Percentiles rank a stretch among this genome's conserved stretches.
Conservation (phyloP, 2,329 filamentous ascomycete species). For the Claviceps spartinae region DNA sequence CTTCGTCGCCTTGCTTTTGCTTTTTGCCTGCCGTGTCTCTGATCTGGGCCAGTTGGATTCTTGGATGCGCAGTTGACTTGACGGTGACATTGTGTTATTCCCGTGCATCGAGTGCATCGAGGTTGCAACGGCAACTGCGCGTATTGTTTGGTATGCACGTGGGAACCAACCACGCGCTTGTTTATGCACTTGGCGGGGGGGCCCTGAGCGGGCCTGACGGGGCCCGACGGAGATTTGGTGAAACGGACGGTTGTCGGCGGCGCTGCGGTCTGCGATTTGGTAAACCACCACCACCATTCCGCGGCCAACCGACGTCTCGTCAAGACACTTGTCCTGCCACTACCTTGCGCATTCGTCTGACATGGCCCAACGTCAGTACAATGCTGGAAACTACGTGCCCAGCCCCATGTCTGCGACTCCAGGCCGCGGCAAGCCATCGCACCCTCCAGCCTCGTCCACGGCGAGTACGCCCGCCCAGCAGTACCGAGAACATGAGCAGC, state of each 20-base stretch:
- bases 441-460: slow-evolving; percentile 3
- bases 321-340: slow-evolving; percentile 4
- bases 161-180: no score
- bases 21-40: no score
- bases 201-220: no score
- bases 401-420: slow-evolving; percentile 11
- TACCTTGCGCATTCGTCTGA: slow-evolving; percentile 2
- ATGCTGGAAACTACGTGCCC: slow-evolving; percentile 8
- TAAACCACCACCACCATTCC: slow-evolving; percentile 13
- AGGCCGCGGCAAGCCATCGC: slow-evolving; percentile 3
- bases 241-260: not conserved
- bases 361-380: slow-evolving; percentile 12
- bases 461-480: slow-evolving; percentile 3
- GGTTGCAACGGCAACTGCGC: no score
- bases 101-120: no score
- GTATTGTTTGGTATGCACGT: no score
- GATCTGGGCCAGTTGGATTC: no score
- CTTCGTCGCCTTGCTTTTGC: no score
- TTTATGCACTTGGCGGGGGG: no score
- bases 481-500: slow-evolving; percentile 7
- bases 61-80: no score
- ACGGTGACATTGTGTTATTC: no score
- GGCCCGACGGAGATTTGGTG: no score
- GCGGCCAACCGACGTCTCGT: slow-evolving; percentile 19
- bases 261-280: not conserved